Percentiles rank a stretch among this genome's conserved stretches.
phyloP scores from a whole-genome alignment of 2,329 filamentous ascomycete genomes.

The Ramularia endophylla region DNA sequence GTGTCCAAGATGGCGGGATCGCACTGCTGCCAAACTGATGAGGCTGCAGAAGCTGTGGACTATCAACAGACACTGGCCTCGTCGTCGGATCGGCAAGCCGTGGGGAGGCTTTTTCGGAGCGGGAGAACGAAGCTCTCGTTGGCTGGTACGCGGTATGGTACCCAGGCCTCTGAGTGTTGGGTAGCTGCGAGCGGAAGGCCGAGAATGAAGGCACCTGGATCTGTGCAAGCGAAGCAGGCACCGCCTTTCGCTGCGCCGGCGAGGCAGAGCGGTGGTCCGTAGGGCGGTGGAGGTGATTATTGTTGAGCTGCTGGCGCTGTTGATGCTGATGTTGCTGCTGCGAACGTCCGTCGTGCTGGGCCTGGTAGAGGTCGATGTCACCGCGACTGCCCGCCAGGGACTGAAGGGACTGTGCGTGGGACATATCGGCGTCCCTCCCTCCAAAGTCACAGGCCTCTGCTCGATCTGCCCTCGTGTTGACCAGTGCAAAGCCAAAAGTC shows the following conservation, averaged over 20 bases:
- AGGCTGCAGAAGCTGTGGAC: conserved; percentile 22
- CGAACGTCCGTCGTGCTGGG: background rate
- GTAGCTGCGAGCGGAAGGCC: conserved; percentile 37
- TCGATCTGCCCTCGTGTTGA: no score
- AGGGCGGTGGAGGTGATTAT: background rate
- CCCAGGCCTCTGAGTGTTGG: conserved; percentile 31
- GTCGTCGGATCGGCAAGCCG: conserved; percentile 24
- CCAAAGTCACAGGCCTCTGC: no score
- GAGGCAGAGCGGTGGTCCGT: background rate
- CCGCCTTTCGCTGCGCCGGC: background rate
- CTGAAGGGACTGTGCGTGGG: no score
- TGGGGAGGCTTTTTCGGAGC: conserved; percentile 38
- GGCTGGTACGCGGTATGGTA: conserved; percentile 40
- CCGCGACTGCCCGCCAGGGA: no score
- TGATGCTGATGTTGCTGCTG: conserved; percentile 1
- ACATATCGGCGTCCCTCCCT: no score
- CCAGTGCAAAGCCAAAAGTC: no score
- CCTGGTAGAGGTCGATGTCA: background rate
- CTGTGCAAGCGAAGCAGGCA: conserved; percentile 5
- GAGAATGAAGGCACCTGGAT: conserved; percentile 37
- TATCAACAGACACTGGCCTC: conserved; percentile 30
- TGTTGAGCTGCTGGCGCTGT: conserved; percentile 1
- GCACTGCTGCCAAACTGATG: conserved; percentile 1
- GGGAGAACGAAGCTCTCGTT: conserved; percentile 41
- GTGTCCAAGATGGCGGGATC: background rate